phyloP scores from a whole-genome alignment of 805 yeast genomes.

The Wickerhamiella spandovensis region DNA sequence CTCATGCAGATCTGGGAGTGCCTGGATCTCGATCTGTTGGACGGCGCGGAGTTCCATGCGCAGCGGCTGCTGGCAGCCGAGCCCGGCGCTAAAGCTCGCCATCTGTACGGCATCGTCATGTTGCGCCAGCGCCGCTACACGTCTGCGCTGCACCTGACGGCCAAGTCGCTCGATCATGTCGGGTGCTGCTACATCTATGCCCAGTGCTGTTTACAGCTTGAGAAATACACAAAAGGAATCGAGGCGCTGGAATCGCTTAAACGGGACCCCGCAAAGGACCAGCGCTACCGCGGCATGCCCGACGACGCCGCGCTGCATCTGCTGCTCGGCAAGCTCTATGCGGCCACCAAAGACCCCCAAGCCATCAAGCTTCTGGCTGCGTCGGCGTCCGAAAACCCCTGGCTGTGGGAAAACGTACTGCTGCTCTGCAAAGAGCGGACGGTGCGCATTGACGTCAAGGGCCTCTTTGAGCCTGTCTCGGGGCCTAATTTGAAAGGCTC shows the following conservation, averaged over 20 bases:
- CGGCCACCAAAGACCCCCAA: constrained; percentile 42
- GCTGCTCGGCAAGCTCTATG: constrained; percentile 56
- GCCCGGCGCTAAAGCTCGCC: constrained; percentile 44
- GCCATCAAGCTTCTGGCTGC: constrained; percentile 55
- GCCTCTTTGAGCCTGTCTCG: constrained; percentile 17
- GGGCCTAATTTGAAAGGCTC: neutral
- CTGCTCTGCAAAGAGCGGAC: constrained; percentile 54
- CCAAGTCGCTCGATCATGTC: constrained; percentile 40
- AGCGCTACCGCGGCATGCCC: constrained; percentile 31
- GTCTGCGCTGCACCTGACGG: constrained; percentile 22
- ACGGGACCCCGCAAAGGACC: neutral
- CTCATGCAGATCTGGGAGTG: constrained; percentile 45
- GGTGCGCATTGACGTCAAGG: constrained; percentile 47
- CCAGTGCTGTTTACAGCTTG: constrained; percentile 45
- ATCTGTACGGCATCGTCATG: constrained; percentile 57
- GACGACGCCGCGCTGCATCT: constrained; percentile 58
- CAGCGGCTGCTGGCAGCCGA: constrained; percentile 64
- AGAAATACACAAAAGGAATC: constrained; percentile 48
- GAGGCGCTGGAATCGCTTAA: constrained; percentile 28
- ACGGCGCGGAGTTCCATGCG: constrained; percentile 75
- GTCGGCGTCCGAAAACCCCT: constrained; percentile 64
- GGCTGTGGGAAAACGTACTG: constrained; percentile 74
- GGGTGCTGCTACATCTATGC: constrained; percentile 74
- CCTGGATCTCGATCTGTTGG: constrained; percentile 52
- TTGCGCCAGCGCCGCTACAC: constrained; percentile 48